phyloP scores from a whole-genome alignment of 2,329 filamentous ascomycete species.

The Alternaria postmessia region DNA sequence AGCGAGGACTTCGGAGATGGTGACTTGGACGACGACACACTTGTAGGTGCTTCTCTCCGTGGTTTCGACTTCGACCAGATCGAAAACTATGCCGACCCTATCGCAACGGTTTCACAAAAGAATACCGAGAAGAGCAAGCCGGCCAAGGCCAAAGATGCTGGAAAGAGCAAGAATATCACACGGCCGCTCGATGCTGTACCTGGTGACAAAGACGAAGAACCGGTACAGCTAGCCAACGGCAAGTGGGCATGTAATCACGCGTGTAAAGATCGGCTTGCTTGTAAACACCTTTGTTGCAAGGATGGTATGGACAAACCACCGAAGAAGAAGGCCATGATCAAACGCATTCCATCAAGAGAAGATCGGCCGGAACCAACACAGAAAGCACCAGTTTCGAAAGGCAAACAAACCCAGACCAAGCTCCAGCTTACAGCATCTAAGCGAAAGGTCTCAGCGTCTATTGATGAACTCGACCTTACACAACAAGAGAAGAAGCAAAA shows the following conservation, averaged over 20 bases:
- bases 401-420: slow-evolving; percentile 38
- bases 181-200: slow-evolving; percentile 4
- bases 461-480: slow-evolving; percentile 47
- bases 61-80: slow-evolving; percentile 60
- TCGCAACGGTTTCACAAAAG: slow-evolving; percentile 24
- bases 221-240: slow-evolving; percentile 69
- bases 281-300: slow-evolving; percentile 76
- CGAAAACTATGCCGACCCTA: slow-evolving; percentile 57
- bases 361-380: slow-evolving; percentile 9
- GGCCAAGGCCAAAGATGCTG: slow-evolving; percentile 11
- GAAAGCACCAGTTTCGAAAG: slow-evolving; percentile 8
- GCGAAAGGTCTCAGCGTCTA: slow-evolving; percentile 27
- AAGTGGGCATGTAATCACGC: slow-evolving; percentile 77
- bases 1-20: slow-evolving; percentile 64
- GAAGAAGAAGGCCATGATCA: slow-evolving; percentile 51
- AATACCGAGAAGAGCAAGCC: slow-evolving; percentile 30
- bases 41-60: slow-evolving; percentile 55
- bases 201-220: slow-evolving; percentile 42
- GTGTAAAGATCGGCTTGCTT: slow-evolving; percentile 69
- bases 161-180: background rate
- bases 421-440: slow-evolving; percentile 39
- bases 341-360: slow-evolving; percentile 25
- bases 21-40: slow-evolving; percentile 61
- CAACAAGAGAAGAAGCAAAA: slow-evolving; percentile 41
- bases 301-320: slow-evolving; percentile 73